Evolutionary conservation across 129 eudicot species (phyloP).

Genomic region (Artemisia tridentata): DNA sequence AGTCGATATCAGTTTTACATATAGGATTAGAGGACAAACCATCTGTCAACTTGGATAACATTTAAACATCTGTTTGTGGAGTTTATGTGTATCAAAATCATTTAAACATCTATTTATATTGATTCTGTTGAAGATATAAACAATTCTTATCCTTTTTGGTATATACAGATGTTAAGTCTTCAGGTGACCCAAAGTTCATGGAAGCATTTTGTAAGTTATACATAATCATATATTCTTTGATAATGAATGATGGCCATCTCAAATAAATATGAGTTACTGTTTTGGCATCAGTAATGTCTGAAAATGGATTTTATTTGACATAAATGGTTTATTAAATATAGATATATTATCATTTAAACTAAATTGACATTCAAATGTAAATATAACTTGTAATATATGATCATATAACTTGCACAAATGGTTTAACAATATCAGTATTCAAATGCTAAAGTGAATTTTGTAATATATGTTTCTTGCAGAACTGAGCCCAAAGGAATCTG

Average conservation of each 20-base stretch:
- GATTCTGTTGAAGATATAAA: slow-evolving; percentile 11
- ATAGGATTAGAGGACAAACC: no score
- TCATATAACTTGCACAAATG: no score
- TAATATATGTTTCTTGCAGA: slow-evolving; percentile 49
- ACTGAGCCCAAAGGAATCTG: slow-evolving; percentile 94
- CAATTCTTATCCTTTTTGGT: slow-evolving; percentile 16
- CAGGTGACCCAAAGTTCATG: slow-evolving; percentile 81
- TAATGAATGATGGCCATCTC: background rate
- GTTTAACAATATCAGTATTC: background rate
- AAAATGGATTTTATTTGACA: background rate
- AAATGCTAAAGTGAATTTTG: slow-evolving; percentile 4
- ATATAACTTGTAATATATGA: background rate
- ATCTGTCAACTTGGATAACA: no score
- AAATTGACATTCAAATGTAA: background rate
- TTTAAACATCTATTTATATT: no score
- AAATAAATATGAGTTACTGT: background rate
- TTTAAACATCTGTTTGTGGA: no score
- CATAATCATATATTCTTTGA: slow-evolving; percentile 10
- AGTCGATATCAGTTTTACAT: no score
- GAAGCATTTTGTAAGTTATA: slow-evolving; percentile 84
- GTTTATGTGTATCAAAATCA: no score
- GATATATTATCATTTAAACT: background rate
- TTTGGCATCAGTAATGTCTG: slow-evolving; percentile 22
- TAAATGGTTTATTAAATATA: background rate
- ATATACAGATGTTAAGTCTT: slow-evolving; percentile 76